Percentiles rank a stretch among this genome's conserved stretches.
These are phyloP conservation scores for Calocera cornea DNA, from an alignment of 768 basidiomycete genomes.

Conservation along the genomic window DNA sequence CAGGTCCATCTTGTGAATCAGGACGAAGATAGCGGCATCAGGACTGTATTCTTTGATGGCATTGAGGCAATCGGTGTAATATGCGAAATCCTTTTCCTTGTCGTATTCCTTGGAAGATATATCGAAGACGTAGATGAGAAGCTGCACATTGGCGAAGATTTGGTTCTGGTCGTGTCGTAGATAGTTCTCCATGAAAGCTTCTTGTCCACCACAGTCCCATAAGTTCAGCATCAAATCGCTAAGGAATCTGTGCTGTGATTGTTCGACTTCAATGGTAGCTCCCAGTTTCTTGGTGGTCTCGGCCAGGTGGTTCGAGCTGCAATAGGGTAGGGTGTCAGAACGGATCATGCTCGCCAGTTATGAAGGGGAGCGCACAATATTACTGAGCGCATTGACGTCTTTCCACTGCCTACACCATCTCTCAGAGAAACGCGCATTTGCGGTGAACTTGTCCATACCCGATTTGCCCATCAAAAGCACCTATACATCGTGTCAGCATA, in stretches of 20 bases:
- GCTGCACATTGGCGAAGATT: slow-evolving; percentile 92
- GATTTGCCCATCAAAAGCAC: slow-evolving; percentile 97
- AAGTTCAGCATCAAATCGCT: slow-evolving; percentile 91
- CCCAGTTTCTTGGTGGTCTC: slow-evolving; percentile 81
- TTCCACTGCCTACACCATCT: slow-evolving; percentile 28
- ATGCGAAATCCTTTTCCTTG: slow-evolving; percentile 62
- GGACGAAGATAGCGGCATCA: slow-evolving; percentile 73
- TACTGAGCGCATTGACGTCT: slow-evolving; percentile 95
- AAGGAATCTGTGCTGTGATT: slow-evolving; percentile 92
- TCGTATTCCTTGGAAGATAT: slow-evolving; percentile 72
- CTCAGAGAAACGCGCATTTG: background rate
- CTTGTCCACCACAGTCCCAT: slow-evolving; percentile 98
- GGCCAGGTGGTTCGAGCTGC: slow-evolving; percentile 89
- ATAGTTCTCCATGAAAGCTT: slow-evolving; percentile 95
- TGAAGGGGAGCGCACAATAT: slow-evolving; percentile 66
- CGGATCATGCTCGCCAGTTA: slow-evolving; percentile 9
- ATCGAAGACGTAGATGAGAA: slow-evolving; percentile 98
- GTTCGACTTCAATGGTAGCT: slow-evolving; percentile 95
- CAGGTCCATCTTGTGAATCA: slow-evolving; percentile 98
- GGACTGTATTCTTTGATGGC: slow-evolving; percentile 66
- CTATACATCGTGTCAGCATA: slow-evolving; percentile 30
- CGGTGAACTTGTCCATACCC: slow-evolving; percentile 27
- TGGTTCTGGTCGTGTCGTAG: slow-evolving; percentile 82
- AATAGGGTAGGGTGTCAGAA: slow-evolving; percentile 8
- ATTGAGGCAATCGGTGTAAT: slow-evolving; percentile 82